Base-by-base conservation (phyloP, 1,139 yeast genomes). In the Geotrichum macrosporum region DNA sequence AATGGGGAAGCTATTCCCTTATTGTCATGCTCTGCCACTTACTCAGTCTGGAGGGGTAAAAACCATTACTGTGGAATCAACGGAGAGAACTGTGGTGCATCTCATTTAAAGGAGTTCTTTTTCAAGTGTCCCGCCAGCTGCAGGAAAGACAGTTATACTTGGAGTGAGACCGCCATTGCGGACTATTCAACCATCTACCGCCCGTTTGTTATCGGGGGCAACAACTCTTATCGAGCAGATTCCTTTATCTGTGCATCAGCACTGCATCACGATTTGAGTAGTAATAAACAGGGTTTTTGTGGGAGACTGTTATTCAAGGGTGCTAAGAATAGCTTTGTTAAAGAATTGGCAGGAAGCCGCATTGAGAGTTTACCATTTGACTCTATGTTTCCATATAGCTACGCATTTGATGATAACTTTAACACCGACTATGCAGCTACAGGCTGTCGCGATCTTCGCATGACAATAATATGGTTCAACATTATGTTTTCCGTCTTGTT, bases 221-320 rank as follows among this genome's bases (percentile, higher is more conserved):
- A 68, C 18, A 63, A 63, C n/a, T 53, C 88, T 0, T 92, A 87
- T 59, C 71, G 98, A 51, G 92, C 87, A 0, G 98, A 92, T 64
- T 84, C 95, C 0, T 88, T 72, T 59, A 81, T 92, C 0, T 92
- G 98, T 65, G 94, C 89, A 0, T 82, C 96, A 1, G 97, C 94
- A 0, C 78, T 84, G 3, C 96, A 89, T 63, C 81, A 89, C 2
- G 96, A 96, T 1, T 60, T 80, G 0, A 68, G 88, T 1, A 80
- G 94, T 1, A 82, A 92, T 19, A 62, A 73, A 36, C 68, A 69
- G 52, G 98, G 98, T 2, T 97, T 97, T 0, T 83, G 94, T 62
- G 89, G 88, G 0, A 69, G 77, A 41, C 56, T 87, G 4, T 68
- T 79, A 5, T 80, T 80, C 62, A 61, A 68, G 3, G 89, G 92